Evolutionary conservation across 768 basidiomycete genomes (phyloP).

Genomic region (Gyrodon lividus): DNA sequence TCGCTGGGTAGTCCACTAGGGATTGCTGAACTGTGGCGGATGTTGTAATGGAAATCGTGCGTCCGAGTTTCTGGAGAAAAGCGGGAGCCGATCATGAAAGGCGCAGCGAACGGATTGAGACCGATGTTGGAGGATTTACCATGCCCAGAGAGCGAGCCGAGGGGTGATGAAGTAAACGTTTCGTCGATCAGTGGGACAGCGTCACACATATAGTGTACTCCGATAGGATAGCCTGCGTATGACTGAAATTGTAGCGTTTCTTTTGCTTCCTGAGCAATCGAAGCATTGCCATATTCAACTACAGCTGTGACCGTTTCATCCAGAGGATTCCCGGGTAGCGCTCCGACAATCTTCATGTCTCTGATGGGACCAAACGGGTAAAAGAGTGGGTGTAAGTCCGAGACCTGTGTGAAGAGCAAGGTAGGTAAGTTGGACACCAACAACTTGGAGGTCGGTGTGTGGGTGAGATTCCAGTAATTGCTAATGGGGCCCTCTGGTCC

Average conservation of each 20-base stretch:
- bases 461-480: constrained; percentile 34
- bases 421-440: constrained; percentile 66
- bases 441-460: constrained; percentile 48
- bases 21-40: constrained; percentile 3
- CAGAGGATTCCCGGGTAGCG: constrained; percentile 30
- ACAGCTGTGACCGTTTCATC: constrained; percentile 50
- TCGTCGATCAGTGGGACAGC: constrained; percentile 1
- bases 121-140: constrained; percentile 20
- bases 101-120: constrained; percentile 34
- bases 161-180: constrained; percentile 6
- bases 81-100: constrained; percentile 25
- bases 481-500: constrained; percentile 32
- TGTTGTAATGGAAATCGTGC: constrained; percentile 2
- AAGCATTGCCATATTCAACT: constrained; percentile 59
- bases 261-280: constrained; percentile 64
- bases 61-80: constrained; percentile 3
- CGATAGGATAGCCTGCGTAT: constrained; percentile 50
- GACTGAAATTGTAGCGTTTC: constrained; percentile 58
- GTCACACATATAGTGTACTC: constrained; percentile 37
- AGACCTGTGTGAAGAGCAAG: constrained; percentile 61
- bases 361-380: constrained; percentile 71
- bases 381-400: constrained; percentile 71
- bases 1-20: constrained; percentile 22
- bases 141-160: constrained; percentile 9
- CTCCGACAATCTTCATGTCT: constrained; percentile 51